A percentile compares a stretch with the other conserved stretches of the same genome.
Evolutionary conservation across 2,329 filamentous ascomycete genomes (phyloP).

Genomic region (Lasiodiplodia citricola): DNA sequence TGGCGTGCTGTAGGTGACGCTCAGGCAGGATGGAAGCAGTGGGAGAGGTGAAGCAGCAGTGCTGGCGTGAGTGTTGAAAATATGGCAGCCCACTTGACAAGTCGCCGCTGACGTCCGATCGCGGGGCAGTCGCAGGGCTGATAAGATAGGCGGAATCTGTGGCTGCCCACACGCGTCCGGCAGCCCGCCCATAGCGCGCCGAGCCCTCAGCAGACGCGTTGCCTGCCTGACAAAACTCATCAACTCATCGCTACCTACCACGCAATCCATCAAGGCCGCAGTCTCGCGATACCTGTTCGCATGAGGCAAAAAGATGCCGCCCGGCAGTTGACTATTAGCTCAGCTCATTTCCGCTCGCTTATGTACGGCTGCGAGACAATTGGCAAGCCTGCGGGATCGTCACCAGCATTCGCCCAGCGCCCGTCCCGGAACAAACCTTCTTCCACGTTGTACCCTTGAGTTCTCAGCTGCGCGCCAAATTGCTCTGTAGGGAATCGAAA

Average conservation of each 20-base stretch:
- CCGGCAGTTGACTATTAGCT: conserved; percentile 9
- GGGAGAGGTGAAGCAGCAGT: not conserved
- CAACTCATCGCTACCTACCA: not conserved
- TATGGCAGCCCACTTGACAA: not conserved
- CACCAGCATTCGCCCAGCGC: conserved; percentile 2
- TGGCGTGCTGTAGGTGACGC: conserved; percentile 34
- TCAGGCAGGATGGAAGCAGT: not conserved
- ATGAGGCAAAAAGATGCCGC: not conserved
- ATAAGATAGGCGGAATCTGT: conserved; percentile 23
- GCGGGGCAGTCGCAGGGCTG: conserved; percentile 15
- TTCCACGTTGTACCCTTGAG: conserved; percentile 9
- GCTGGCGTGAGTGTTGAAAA: not conserved
- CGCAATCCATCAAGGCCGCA: conserved; percentile 3
- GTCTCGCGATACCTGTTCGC: not conserved
- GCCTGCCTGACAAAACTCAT: not conserved
- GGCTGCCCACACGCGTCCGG: conserved; percentile 12
- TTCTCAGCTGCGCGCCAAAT: not conserved
- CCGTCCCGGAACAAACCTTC: conserved; percentile 17
- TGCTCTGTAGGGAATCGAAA: conserved; percentile 4
- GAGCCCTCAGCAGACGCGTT: conserved; percentile 8
- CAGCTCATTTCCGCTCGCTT: conserved; percentile 8
- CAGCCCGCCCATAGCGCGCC: conserved; percentile 8
- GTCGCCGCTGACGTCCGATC: conserved; percentile 20
- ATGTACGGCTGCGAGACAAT: not conserved
- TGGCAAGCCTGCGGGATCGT: conserved; percentile 8